These are phyloP conservation scores for Xylariales sp. DNA, from an alignment of 2,329 filamentous ascomycete species.

Conservation along the genomic window DNA sequence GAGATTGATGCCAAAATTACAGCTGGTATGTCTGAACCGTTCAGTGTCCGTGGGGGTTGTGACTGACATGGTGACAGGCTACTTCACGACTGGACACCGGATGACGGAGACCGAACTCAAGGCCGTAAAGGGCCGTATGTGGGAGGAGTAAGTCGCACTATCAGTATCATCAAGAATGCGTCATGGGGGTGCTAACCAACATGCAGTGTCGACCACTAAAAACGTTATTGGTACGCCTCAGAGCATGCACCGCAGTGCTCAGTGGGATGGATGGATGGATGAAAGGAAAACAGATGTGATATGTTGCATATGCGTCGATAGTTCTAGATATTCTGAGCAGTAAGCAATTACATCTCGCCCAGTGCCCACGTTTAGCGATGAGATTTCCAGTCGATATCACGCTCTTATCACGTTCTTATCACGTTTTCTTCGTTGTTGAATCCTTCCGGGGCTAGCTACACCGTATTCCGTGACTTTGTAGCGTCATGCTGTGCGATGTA, in stretches of 20 bases:
- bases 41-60: too few species aligned
- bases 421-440: too few species aligned
- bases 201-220: conserved; percentile 38
- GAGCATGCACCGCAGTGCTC: too few species aligned
- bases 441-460: too few species aligned
- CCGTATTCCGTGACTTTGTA: too few species aligned
- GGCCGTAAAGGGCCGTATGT: conserved; percentile 82
- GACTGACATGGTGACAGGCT: conserved; percentile 38
- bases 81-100: conserved; percentile 82
- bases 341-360: not conserved
- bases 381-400: not conserved
- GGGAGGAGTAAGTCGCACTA: conserved; percentile 72
- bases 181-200: conserved; percentile 4
- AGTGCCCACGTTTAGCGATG: not conserved
- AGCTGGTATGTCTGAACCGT: conserved; percentile 60
- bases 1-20: conserved; percentile 99
- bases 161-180: not conserved
- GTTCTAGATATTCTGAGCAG: conserved; percentile 1
- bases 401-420: too few species aligned
- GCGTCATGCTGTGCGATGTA: too few species aligned
- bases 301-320: not conserved
- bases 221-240: too few species aligned
- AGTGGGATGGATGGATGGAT: not conserved
- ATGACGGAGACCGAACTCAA: conserved; percentile 83
- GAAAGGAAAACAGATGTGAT: not conserved